Evolutionary conservation across 2,329 filamentous ascomycete species (phyloP), one percentile per base, ranked within the genome.

Genomic region (Xylaria sp.): DNA sequence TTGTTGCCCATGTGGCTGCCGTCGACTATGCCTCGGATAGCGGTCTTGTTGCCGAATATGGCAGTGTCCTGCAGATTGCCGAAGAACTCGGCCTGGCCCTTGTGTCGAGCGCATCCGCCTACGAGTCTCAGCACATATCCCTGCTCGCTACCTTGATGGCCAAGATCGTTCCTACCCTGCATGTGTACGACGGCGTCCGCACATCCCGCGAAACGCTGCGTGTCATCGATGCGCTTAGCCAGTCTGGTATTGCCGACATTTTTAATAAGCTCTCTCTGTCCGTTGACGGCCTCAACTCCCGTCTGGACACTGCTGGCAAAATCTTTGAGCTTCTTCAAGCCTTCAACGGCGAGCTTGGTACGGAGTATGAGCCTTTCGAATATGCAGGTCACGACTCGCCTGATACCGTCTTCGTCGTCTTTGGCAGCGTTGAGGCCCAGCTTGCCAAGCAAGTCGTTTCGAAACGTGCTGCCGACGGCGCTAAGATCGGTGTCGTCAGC

Each of bases 81-180:
- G 95, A 98, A 77, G 95, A 98, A 70, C 85, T 98, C 14, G 94
- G 95, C 15, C 83, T 98, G 28, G 94, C 89, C 49, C 84, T 99
- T 43, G 87, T 99, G 49, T 87, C 91, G 67, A 97, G 92, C 76
- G 87, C 88, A 56, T 97, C 93, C 31, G 88, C 91, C 31, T 94
- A 96, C 70, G 95, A 99, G 81, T 85, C 91, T 51, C 95, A 99
- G 83, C 95, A 99, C 80, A 97, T 97, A 90, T 87, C 93, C 7
- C 80, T 97, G n/a, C 89, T 96, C 71, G 87, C 93, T 0, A 97
- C 92, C 3, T 80, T 96, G 23, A 81, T 96, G 64, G 90, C 93
- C 19, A 88, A 86, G 47, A 80, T 95, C 14, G 76, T 94, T 28
- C 93, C 93, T n/a, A 92, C 91, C 0, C 83, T 97, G 28, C 93